Base-by-base conservation (phyloP, 805 yeast genomes). In the Sporopachydermia quercuum region DNA sequence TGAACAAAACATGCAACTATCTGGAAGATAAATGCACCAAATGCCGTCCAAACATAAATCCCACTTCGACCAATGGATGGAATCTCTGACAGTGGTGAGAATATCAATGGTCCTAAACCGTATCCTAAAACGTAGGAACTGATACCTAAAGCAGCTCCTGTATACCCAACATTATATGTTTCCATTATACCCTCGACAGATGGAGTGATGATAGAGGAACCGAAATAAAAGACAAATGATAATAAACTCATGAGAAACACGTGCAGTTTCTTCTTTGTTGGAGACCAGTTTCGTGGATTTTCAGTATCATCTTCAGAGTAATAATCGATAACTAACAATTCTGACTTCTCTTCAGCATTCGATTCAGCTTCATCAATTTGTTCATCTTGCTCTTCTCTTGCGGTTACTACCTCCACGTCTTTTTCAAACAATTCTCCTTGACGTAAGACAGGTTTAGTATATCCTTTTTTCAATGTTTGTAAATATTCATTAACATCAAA, bases 1-100 rank as follows among this genome's bases (percentile, higher is more conserved):
- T 65, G 58, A 8, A 23, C 30, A 23, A 23, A 23, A 23, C 30
- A 23, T 8, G 30, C 30, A 23, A 23, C n/a, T 8, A 74, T 63
- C 48, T 75, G 79, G 23, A 75, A 53, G 15, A 72, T 56, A 39
- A 61, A 52, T 43, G 69, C 74, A 2, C 71, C 38, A 41, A 66
- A 57, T 17, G 72, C 50, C 1, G 76, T 63, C 14, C 57, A 38
- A 27, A 65, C 56, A 48, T 75, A 75, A 37, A 73, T 60, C 39
- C 61, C 56, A 39, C 66, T 68, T 46, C 82, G 60, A 11, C 81
- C 81, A 37, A 71, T 48, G 3, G 54, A 50, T 2, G 73, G 68
- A 42, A 67, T 62, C 49, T 74, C 78, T 3, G 74, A 65, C 43
- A 72, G 45, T 4, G 78, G 78, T 0, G 74, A 65, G 37, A 70